These are phyloP conservation scores for Cucurbita pepo DNA, from an alignment of 306 rosid genomes.

Conservation along the genomic window DNA sequence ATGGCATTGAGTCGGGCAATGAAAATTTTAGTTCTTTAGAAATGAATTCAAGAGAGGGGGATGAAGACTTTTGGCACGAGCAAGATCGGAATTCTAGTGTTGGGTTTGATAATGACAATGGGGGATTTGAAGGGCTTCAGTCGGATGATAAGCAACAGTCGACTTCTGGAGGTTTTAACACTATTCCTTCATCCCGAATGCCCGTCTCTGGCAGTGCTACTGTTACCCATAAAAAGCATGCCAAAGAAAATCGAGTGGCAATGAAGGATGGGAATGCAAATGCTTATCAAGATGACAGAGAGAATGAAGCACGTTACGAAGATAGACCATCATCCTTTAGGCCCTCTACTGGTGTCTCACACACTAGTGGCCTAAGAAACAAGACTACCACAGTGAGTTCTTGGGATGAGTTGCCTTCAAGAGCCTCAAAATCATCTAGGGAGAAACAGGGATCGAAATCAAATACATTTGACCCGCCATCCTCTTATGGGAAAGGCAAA, in stretches of 20 bases:
- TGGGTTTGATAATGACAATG: constrained; percentile 57
- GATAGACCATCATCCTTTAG: constrained; percentile 44
- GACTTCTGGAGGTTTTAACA: constrained; percentile 54
- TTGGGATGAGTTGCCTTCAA: constrained; percentile 74
- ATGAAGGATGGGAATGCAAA: constrained; percentile 36
- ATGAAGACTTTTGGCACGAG: constrained; percentile 76
- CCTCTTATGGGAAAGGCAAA: constrained; percentile 44
- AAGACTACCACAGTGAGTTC: constrained; percentile 74
- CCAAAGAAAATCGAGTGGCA: constrained; percentile 39
- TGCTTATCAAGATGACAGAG: constrained; percentile 51
- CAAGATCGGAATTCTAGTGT: constrained; percentile 60
- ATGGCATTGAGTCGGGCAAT: constrained; percentile 27
- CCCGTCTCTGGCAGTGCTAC: constrained; percentile 31
- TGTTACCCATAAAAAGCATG: constrained; percentile 35
- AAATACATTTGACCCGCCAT: constrained; percentile 20
- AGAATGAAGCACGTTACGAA: constrained; percentile 54
- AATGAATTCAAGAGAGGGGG: constrained; percentile 37
- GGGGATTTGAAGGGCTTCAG: constrained; percentile 49
- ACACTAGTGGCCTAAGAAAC: constrained; percentile 44
- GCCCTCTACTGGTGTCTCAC: constrained; percentile 19
- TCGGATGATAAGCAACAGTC: constrained; percentile 68
- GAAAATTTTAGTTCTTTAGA: constrained; percentile 52
- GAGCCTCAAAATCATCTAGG: constrained; percentile 59
- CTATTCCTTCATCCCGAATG: constrained; percentile 24
- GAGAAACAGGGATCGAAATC: constrained; percentile 54